Base-by-base conservation (phyloP, 177 flowering plant species). In the Tripterygium wilfordii region DNA sequence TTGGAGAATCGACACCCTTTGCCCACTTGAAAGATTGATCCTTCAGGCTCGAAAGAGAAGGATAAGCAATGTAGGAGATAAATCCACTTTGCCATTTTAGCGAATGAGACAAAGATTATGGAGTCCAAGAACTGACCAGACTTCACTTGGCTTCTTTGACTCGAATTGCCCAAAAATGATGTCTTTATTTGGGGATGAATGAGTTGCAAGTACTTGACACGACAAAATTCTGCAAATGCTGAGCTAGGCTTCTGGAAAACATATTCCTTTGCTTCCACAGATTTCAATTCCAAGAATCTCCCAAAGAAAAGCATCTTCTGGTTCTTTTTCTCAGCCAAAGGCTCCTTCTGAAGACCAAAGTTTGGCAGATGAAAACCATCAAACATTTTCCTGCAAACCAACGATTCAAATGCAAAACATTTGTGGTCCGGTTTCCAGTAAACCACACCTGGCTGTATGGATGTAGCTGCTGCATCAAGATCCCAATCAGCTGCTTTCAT, bases 401-500 rank as follows among this genome's bases (percentile, higher is more conserved):
- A 91, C 3, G 84, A 72, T 31, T 91, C 90, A 20, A 88, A 75
- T 0, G 79, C 85, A 50, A 70, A 83, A 24, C 75, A 65, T 26
- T 38, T 72, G 49, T 91, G 78, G 38, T 53, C 71, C 0, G 55
- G 45, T 25, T 70, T 78, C 43, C 54, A 42, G 30, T 65, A 83
- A 19, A 41, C 60, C 3, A 64, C 72, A 4, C 29, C 56, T 0
- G 76, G 69, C 8, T 71, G 67, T 2, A 85, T 62, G 2, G 90
- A 65, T 5, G 30, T 27, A 0, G 81, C 88, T 0, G 92, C 95
- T 0, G 74, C 70, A 24, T 66, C 66, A 24, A 88, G 50, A 58
- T 83, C 82, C 98, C 96, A 91, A 12, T 64, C 64, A 4, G 83
- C 71, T 0, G 78, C 58, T 40, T 65, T 75, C 92, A 91, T 88